phyloP scores from a whole-genome alignment of 2,329 filamentous ascomycete genomes.

The Nectriaceae sp. region DNA sequence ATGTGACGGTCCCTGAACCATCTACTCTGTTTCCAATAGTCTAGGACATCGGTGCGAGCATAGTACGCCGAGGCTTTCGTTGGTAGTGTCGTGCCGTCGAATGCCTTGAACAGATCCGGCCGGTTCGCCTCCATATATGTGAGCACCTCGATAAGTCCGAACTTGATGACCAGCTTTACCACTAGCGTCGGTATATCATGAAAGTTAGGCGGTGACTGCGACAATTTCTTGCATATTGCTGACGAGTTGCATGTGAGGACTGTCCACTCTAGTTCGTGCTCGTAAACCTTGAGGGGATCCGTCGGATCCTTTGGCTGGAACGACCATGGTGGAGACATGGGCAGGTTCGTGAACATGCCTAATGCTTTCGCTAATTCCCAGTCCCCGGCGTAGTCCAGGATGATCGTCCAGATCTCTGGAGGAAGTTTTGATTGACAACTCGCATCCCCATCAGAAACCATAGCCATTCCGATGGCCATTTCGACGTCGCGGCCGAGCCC shows the following conservation, averaged over 20 bases:
- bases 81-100: constrained; percentile 81
- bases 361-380: constrained; percentile 88
- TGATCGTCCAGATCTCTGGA: constrained; percentile 85
- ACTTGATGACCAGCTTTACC: constrained; percentile 89
- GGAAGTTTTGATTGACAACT: constrained; percentile 59
- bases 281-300: constrained; percentile 70
- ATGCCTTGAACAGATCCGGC: constrained; percentile 78
- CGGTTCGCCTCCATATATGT: constrained; percentile 64
- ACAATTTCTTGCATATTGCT: constrained; percentile 74
- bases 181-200: constrained; percentile 74
- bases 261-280: constrained; percentile 81
- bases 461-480: constrained; percentile 44
- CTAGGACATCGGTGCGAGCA: constrained; percentile 78
- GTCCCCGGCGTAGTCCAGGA: constrained; percentile 81
- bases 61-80: constrained; percentile 89
- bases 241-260: constrained; percentile 72
- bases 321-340: constrained; percentile 71
- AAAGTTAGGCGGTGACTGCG: constrained; percentile 69
- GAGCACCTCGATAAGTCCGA: constrained; percentile 79
- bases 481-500: constrained; percentile 73
- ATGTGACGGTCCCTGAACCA: constrained; percentile 79
- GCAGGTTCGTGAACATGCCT: constrained; percentile 76
- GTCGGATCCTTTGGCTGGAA: constrained; percentile 58
- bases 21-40: constrained; percentile 86
- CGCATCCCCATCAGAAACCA: constrained; percentile 35